These are phyloP conservation scores for Boletellus deceptivus DNA, from an alignment of 1,284 basidiomycete species.

Conservation along the genomic window DNA sequence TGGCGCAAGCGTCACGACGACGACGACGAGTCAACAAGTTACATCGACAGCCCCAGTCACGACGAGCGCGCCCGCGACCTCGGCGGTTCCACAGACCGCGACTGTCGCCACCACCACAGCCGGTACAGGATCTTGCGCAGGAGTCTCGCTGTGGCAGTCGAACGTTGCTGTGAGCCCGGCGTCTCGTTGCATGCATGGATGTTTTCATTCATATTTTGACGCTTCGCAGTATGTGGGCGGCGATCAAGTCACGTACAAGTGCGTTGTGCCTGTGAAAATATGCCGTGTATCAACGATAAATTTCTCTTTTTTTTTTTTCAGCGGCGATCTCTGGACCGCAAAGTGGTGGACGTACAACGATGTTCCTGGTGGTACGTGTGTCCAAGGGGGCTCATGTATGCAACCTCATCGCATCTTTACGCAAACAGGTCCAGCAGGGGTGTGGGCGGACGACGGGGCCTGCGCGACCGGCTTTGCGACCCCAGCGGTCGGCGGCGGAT, in stretches of 20 bases:
- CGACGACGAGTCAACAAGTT: neutral
- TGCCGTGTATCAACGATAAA: neutral
- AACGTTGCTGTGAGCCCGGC: slow-evolving; percentile 40
- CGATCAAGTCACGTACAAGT: slow-evolving; percentile 24
- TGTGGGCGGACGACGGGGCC: slow-evolving; percentile 17
- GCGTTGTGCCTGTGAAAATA: neutral
- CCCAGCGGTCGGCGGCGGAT: neutral
- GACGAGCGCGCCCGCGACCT: slow-evolving; percentile 4
- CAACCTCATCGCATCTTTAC: neutral
- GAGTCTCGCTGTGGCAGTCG: slow-evolving; percentile 47
- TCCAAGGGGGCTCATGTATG: neutral
- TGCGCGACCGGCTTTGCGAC: slow-evolving; percentile 13
- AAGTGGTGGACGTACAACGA: slow-evolving; percentile 21
- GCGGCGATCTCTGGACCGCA: slow-evolving; percentile 25
- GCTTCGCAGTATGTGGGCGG: slow-evolving; percentile 18
- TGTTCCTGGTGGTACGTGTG: slow-evolving; percentile 19
- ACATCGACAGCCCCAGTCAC: slow-evolving; percentile 27
- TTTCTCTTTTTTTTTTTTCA: slow-evolving; percentile 2
- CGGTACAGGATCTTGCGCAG: slow-evolving; percentile 39
- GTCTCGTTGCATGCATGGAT: neutral
- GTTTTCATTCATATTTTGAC: neutral
- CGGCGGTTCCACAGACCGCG: neutral
- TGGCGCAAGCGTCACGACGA: slow-evolving; percentile 4
- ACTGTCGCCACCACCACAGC: slow-evolving; percentile 14
- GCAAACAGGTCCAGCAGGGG: slow-evolving; percentile 14